These are phyloP conservation scores for Rhodotorula sp. DNA, from an alignment of 1,284 basidiomycete species.

Conservation along the genomic window DNA sequence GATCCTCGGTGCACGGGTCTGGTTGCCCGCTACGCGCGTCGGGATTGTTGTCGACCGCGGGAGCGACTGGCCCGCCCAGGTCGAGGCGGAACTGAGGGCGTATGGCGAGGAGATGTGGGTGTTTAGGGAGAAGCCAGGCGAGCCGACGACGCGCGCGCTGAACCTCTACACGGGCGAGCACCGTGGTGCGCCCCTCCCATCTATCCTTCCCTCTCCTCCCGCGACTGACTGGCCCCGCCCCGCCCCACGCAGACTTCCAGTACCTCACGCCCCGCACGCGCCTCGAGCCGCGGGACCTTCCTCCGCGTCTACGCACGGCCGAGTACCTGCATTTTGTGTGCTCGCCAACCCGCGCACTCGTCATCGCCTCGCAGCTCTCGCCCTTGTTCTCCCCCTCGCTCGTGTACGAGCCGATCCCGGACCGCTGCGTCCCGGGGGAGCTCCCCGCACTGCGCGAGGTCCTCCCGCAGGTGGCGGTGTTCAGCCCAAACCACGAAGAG, in stretches of 20 bases:
- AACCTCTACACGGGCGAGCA: conserved; percentile 75
- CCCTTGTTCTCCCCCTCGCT: conserved; percentile 53
- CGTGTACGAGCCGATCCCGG: conserved; percentile 48
- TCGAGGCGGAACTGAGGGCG: conserved; percentile 62
- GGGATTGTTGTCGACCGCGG: conserved; percentile 86
- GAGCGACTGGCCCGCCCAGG: conserved; percentile 67
- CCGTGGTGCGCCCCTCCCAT: conserved; percentile 58
- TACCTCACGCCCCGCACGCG: conserved; percentile 75
- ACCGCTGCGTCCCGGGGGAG: conserved; percentile 75
- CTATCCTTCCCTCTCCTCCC: background rate
- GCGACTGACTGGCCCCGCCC: background rate
- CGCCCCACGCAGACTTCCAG: conserved; percentile 62
- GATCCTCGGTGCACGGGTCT: conserved; percentile 74
- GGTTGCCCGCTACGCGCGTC: conserved; percentile 65
- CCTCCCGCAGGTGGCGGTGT: conserved; percentile 60
- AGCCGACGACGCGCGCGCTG: conserved; percentile 69
- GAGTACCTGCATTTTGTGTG: conserved; percentile 81
- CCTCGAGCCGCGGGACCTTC: conserved; percentile 39
- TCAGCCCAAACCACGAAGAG: conserved; percentile 56
- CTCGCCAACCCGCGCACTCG: conserved; percentile 68
- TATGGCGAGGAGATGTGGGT: conserved; percentile 77
- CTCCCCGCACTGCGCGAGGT: conserved; percentile 66
- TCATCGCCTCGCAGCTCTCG: conserved; percentile 57
- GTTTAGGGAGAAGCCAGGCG: conserved; percentile 62
- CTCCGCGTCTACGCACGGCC: conserved; percentile 52